Percentiles rank a stretch among this genome's conserved stretches.
phyloP scores from a whole-genome alignment of 495 filamentous ascomycete species.

The Penicillium coffeae region DNA sequence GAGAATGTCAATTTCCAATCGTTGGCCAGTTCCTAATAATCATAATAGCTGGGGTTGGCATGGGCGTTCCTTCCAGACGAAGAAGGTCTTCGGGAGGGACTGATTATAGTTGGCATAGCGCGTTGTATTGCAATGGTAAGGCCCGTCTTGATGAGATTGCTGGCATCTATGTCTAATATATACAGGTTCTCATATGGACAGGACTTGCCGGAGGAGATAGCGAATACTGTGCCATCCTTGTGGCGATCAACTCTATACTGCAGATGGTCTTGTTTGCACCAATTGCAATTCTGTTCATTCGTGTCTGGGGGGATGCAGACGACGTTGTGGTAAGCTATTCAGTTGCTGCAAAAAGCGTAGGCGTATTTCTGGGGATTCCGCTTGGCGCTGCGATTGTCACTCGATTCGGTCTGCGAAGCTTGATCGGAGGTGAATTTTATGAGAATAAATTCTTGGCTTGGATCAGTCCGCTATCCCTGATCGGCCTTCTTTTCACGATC shows the following conservation, averaged over 20 bases:
- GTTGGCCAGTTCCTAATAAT: constrained; percentile 5
- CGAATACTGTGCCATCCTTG: constrained; percentile 88
- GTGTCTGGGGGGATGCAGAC: constrained; percentile 51
- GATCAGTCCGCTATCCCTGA: constrained; percentile 68
- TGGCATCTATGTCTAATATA: neutral
- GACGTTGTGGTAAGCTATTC: constrained; percentile 55
- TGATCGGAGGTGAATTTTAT: constrained; percentile 57
- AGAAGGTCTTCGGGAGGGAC: constrained; percentile 59
- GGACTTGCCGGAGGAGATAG: constrained; percentile 70
- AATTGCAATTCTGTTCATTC: constrained; percentile 72
- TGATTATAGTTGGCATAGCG: constrained; percentile 74
- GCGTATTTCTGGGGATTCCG: constrained; percentile 81
- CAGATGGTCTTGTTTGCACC: constrained; percentile 88
- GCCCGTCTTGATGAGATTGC: neutral
- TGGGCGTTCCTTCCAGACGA: constrained; percentile 83
- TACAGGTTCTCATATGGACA: constrained; percentile 72
- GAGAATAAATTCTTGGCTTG: constrained; percentile 65
- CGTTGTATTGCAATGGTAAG: constrained; percentile 79
- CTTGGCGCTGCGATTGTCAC: constrained; percentile 75
- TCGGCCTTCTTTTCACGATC: constrained; percentile 84
- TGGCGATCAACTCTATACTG: constrained; percentile 81
- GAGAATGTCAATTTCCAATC: too few relatives aligned
- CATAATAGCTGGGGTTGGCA: constrained; percentile 54
- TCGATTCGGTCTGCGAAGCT: constrained; percentile 56
- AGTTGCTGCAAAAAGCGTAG: constrained; percentile 74